These are phyloP conservation scores for Globisporangium cylindrosporum DNA, from an alignment of 352 stramenopile genomes.

Conservation along the genomic window DNA sequence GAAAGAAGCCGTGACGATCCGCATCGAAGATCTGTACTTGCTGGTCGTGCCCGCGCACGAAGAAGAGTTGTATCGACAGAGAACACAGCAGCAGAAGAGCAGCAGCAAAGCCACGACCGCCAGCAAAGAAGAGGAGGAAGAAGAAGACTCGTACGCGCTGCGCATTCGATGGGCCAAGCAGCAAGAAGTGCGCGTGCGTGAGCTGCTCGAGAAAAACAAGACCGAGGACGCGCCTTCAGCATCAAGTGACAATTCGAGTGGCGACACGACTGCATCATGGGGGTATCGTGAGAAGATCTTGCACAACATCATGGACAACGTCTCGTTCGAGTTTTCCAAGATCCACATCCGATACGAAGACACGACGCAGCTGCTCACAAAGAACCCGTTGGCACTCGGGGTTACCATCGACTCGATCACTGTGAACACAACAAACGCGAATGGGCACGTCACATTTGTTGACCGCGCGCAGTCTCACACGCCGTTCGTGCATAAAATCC, in stretches of 20 bases:
- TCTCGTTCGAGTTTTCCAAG: conserved; percentile 77
- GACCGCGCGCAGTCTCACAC: conserved; percentile 74
- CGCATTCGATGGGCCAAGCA: conserved; percentile 76
- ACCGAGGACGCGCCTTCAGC: conserved; percentile 35
- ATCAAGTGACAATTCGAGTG: conserved; percentile 9
- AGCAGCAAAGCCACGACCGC: not conserved
- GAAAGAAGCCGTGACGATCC: conserved; percentile 71
- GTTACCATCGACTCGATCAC: conserved; percentile 76
- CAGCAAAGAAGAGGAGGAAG: conserved; percentile 22
- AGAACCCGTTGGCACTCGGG: conserved; percentile 59
- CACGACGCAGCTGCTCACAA: conserved; percentile 55
- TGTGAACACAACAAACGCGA: conserved; percentile 75
- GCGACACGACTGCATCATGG: conserved; percentile 58
- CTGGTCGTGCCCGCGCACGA: conserved; percentile 68
- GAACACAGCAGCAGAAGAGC: conserved; percentile 15
- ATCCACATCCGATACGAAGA: conserved; percentile 86
- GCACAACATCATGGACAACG: conserved; percentile 82
- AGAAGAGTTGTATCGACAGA: conserved; percentile 41
- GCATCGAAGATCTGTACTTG: conserved; percentile 74
- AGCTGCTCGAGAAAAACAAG: conserved; percentile 72
- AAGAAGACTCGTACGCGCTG: conserved; percentile 55
- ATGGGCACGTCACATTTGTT: conserved; percentile 75
- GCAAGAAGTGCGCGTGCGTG: conserved; percentile 74
- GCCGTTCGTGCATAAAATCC: conserved; percentile 74
- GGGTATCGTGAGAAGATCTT: conserved; percentile 81